Base-by-base conservation (phyloP, 345 rosid species). In the Populus alba region DNA sequence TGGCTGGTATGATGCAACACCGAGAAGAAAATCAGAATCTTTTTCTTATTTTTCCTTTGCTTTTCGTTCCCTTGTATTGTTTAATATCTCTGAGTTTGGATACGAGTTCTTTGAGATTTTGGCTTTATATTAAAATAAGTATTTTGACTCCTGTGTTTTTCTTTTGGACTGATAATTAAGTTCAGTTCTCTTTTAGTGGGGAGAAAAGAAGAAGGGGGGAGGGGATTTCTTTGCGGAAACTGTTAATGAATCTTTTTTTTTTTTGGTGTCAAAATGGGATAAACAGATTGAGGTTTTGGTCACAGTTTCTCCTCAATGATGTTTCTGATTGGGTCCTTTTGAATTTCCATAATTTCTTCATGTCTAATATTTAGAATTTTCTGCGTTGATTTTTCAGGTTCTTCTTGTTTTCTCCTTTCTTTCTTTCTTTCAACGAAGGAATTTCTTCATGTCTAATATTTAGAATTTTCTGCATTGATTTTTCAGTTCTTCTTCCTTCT, bases 71-170 rank as follows among this genome's bases (percentile, higher is more conserved):
- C 7, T 22, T 39, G 31, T 47, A 13, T 4, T 2, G 72, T 72
- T 66, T 33, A 51, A 15, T 76, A 18, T 47, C 33, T 55, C 62
- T 49, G 62, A 75, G 47, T 18, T 75, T 35, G 47, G 78, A 51
- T 12, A 17, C 23, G 33, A 8, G 63, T 31, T 10, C 45, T 41
- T 47, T 13, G 51, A 13, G 51, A 12, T 4, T 13, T n/a, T n/a
- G 27, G 27, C 5, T 75, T 63, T 47, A 27, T 20, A 12, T 57
- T 3, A 29, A 33, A 51, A 45, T n/a, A 62, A 27, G 37, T 9
- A 3, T 17, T 77, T 77, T 71, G 70, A 78, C 75, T 62, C 61
- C 35, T 71, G 7, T 78, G 80, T 43, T 61, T 22, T 41, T 59
- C 16, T n/a, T 61, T 39, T 20, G 47, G 68, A 37, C 4, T 66